Evolutionary conservation across 1,284 basidiomycete species (phyloP), one percentile per base, ranked within the genome.

Genomic region (Apiotrichum mycotoxinovorans): DNA sequence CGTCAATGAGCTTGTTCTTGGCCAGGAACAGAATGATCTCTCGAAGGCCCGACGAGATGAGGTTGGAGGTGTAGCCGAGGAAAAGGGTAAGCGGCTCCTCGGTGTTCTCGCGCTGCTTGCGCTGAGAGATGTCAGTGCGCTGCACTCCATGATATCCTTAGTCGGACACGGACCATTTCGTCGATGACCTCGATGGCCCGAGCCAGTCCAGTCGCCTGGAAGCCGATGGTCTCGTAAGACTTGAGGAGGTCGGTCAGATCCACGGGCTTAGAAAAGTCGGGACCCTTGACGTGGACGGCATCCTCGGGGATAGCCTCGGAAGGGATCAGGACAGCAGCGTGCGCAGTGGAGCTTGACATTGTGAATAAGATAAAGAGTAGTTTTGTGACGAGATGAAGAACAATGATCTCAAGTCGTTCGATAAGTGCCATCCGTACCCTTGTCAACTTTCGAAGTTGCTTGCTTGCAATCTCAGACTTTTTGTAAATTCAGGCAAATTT

Each of bases 41-140:
- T 46, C 96, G 86, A 51, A 99, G 80, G 11, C 96, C 96, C 4
- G 95, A 98, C 0, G 96, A 98, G 67, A 99, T 96, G 33, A 98
- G 84, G 77, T 98, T 98, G 44, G 95, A 98, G 2, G 96, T 99
- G 79, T 95, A 99, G 52, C 96, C 96, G 41, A 99, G 85, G 75
- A 99, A 96, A 71, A 98, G 84, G 60, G 86, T 88, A 22, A 78
- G 61, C 1, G 76, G 76, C 65, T 75, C 57, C 23, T 75, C 69
- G 2, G 69, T 56, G 56, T 73, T 66, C 30, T 58, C 47, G 8
- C 76, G 65, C 42, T 66, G 69, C 61, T 70, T 60, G 43, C 76
- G 60, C 76, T 77, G 44, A 15, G 12, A n/a, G 17, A n/a, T 17
- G 52, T 54, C 25, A 55, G 46, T 34, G 33, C 23, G n/a, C n/a